phyloP scores from a whole-genome alignment of 768 basidiomycete genomes.

The Leccinum pellstonianum region DNA sequence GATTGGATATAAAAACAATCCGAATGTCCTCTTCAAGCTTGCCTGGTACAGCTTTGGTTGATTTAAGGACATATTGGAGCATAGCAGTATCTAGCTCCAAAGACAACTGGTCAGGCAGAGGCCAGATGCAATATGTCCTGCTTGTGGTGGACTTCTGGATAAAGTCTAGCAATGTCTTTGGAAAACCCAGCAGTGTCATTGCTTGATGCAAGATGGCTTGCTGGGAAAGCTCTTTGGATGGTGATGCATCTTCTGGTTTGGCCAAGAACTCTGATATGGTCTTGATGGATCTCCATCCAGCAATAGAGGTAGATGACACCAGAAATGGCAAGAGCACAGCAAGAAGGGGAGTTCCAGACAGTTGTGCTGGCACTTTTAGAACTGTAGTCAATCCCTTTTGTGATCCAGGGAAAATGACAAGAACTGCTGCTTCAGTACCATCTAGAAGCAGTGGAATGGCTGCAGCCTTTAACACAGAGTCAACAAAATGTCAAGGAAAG shows the following conservation, averaged over 20 bases:
- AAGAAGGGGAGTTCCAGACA: slow-evolving; percentile 18
- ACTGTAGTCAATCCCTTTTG: slow-evolving; percentile 35
- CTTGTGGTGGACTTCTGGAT: slow-evolving; percentile 34
- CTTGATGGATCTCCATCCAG: slow-evolving; percentile 18
- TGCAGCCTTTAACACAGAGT: slow-evolving; percentile 41
- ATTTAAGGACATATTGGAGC: slow-evolving; percentile 45
- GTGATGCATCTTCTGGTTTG: not conserved
- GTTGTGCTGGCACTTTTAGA: slow-evolving; percentile 41
- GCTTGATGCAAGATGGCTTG: slow-evolving; percentile 25
- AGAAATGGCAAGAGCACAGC: slow-evolving; percentile 29
- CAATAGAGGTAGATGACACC: slow-evolving; percentile 17
- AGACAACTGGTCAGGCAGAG: slow-evolving; percentile 27
- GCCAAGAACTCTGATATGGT: slow-evolving; percentile 7
- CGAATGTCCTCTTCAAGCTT: slow-evolving; percentile 41
- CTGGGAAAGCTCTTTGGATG: slow-evolving; percentile 3
- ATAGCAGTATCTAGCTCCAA: slow-evolving; percentile 42
- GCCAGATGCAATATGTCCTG: slow-evolving; percentile 53
- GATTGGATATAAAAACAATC: slow-evolving; percentile 66
- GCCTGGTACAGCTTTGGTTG: slow-evolving; percentile 40
- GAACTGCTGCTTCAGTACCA: slow-evolving; percentile 45
- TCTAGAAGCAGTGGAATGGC: slow-evolving; percentile 49
- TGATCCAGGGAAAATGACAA: slow-evolving; percentile 53
- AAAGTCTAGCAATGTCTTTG: slow-evolving; percentile 46
- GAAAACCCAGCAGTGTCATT: slow-evolving; percentile 43
- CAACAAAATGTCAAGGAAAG: slow-evolving; percentile 1